Conservation (phyloP, 768 basidiomycete species). For the Phaeotremella skinneri region DNA sequence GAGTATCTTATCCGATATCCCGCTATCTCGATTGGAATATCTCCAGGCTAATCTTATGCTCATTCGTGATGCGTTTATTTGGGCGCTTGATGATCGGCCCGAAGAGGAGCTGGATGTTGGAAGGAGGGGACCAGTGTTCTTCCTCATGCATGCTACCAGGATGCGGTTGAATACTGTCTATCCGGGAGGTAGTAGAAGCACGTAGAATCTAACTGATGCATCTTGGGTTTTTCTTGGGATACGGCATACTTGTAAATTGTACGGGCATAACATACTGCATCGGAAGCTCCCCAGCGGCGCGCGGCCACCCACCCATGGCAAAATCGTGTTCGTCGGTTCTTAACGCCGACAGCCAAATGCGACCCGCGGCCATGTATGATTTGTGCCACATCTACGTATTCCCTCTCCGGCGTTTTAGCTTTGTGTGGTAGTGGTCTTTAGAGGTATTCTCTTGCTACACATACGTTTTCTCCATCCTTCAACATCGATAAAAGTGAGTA, state of each 20-base stretch:
- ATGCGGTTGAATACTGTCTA: too few species aligned
- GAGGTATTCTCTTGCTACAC: not conserved
- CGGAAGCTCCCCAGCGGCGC: too few species aligned
- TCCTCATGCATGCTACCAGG: too few species aligned
- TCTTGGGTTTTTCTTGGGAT: too few species aligned
- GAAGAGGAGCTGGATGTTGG: too few species aligned
- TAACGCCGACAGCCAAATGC: not conserved
- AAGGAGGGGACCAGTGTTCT: too few species aligned
- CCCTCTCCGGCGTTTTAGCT: not conserved
- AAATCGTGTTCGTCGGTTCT: not conserved
- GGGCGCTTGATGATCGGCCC: conserved; percentile 34
- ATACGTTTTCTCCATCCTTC: not conserved
- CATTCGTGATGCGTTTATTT: conserved; percentile 51
- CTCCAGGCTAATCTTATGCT: conserved; percentile 51
- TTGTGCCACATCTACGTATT: not conserved
- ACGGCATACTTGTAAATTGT: too few species aligned
- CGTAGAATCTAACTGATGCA: too few species aligned
- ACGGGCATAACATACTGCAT: too few species aligned
- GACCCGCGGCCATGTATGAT: not conserved
- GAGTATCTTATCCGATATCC: conserved; percentile 43
- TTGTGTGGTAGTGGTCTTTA: not conserved
- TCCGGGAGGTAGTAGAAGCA: too few species aligned
- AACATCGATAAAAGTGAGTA: not conserved
- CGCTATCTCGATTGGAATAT: conserved; percentile 31
- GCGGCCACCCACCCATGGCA: too few species aligned